Evolutionary conservation across 495 filamentous ascomycete species (phyloP).

Genomic region (Barbatosphaeria neglecta): DNA sequence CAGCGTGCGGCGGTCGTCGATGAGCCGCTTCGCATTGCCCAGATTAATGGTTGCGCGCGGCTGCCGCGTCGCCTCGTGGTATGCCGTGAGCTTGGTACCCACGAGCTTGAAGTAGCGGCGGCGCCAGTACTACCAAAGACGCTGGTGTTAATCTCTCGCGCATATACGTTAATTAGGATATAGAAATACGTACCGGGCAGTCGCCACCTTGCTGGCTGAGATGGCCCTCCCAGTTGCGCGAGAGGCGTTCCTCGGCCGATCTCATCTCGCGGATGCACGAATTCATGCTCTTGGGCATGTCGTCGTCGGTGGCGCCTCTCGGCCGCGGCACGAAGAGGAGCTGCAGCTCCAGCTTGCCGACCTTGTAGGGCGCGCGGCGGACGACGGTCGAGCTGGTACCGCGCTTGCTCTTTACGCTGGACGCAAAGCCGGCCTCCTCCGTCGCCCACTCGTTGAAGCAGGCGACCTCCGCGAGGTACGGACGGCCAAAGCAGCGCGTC

Average conservation of each 20-base stretch:
- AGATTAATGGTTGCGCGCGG: constrained; percentile 95
- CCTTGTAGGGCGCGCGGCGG: constrained; percentile 75
- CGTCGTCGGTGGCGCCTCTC: constrained; percentile 76
- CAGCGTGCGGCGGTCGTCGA: constrained; percentile 80
- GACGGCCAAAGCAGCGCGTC: constrained; percentile 68
- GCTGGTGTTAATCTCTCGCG: constrained; percentile 11
- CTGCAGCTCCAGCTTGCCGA: constrained; percentile 88
- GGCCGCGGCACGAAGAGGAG: constrained; percentile 89
- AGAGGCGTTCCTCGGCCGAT: constrained; percentile 64
- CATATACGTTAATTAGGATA: not conserved
- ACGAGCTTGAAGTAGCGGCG: constrained; percentile 93
- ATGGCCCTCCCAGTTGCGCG: constrained; percentile 72
- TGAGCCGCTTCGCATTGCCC: constrained; percentile 83
- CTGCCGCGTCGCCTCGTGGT: constrained; percentile 89
- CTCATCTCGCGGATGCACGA: constrained; percentile 84
- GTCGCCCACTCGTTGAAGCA: constrained; percentile 98
- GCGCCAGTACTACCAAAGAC: constrained; percentile 68
- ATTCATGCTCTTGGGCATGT: constrained; percentile 98
- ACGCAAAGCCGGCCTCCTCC: constrained; percentile 56
- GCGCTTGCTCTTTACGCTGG: constrained; percentile 84
- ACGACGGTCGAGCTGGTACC: constrained; percentile 43
- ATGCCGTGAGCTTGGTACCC: constrained; percentile 84
- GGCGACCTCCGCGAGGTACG: constrained; percentile 74
- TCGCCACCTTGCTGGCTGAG: constrained; percentile 95
- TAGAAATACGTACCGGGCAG: constrained; percentile 84